phyloP scores from a whole-genome alignment of 139 green algal species.

The Chlamydomonas incerta region DNA sequence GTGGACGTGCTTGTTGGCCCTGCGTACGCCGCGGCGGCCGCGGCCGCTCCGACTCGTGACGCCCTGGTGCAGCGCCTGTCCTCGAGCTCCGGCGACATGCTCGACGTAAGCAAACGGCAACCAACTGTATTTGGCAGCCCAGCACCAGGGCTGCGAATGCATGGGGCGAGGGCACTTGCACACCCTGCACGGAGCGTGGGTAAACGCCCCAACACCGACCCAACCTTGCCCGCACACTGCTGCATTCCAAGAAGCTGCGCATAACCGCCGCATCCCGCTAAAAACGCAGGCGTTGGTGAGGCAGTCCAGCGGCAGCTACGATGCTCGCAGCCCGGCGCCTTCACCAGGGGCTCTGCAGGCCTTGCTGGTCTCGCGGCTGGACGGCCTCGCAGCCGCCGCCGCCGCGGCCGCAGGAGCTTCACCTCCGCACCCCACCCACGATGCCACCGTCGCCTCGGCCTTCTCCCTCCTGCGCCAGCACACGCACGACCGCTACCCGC shows the following conservation, averaged over 20 bases:
- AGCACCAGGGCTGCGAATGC: no score
- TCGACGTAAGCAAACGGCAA: not conserved
- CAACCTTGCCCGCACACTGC: no score
- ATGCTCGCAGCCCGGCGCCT: not conserved
- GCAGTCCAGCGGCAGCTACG: not conserved
- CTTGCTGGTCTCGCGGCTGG: not conserved
- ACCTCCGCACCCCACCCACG: not conserved
- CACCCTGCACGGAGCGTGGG: no score
- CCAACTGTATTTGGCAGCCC: no score
- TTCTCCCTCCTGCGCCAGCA: not conserved
- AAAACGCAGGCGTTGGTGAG: not conserved
- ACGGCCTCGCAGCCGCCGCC: not conserved
- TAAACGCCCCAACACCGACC: no score
- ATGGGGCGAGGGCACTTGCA: no score
- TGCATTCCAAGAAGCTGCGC: no score
- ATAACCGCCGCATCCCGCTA: no score
- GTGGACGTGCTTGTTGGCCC: slow-evolving; percentile 1
- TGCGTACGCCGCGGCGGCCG: not conserved
- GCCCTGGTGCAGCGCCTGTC: not conserved
- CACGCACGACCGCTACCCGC: not conserved
- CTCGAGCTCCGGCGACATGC: not conserved
- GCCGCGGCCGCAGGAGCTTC: not conserved
- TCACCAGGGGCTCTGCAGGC: not conserved
- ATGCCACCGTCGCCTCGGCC: not conserved
- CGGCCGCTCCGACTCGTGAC: not conserved